A percentile compares a stretch with the other conserved stretches of the same genome.
These are phyloP conservation scores for Malus sylvestris DNA, from an alignment of 306 rosid species.

Conservation along the genomic window DNA sequence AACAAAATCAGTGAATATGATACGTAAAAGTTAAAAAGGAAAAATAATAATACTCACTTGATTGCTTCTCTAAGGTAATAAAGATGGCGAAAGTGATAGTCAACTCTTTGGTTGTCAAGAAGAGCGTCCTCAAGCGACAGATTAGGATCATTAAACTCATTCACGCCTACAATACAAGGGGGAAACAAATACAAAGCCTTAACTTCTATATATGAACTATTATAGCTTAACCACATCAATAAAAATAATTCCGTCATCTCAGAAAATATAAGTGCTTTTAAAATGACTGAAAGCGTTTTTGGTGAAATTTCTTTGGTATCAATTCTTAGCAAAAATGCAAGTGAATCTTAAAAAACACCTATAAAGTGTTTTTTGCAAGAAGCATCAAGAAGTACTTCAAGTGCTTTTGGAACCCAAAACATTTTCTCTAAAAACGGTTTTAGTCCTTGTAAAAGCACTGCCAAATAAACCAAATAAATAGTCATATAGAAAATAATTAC, in stretches of 20 bases:
- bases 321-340: too few relatives aligned
- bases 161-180: slow-evolving; percentile 26
- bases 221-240: neutral
- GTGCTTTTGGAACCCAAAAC: too few relatives aligned
- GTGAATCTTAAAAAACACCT: too few relatives aligned
- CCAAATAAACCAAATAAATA: too few relatives aligned
- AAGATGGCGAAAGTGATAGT: slow-evolving; percentile 35
- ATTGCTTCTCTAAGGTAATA: slow-evolving; percentile 30
- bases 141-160: slow-evolving; percentile 31
- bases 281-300: too few relatives aligned
- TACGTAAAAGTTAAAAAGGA: neutral
- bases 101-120: slow-evolving; percentile 30
- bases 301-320: too few relatives aligned
- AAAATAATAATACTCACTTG: slow-evolving; percentile 12
- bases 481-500: neutral
- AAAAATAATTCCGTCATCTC: neutral
- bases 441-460: too few relatives aligned
- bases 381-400: too few relatives aligned
- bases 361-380: too few relatives aligned
- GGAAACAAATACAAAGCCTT: neutral
- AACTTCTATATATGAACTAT: neutral
- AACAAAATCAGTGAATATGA: neutral
- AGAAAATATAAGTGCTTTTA: too few relatives aligned
- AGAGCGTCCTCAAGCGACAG: slow-evolving; percentile 26
- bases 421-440: too few relatives aligned